Conservation (phyloP, 2,329 filamentous ascomycete genomes). For the Atkinsonella hypoxylon region DNA sequence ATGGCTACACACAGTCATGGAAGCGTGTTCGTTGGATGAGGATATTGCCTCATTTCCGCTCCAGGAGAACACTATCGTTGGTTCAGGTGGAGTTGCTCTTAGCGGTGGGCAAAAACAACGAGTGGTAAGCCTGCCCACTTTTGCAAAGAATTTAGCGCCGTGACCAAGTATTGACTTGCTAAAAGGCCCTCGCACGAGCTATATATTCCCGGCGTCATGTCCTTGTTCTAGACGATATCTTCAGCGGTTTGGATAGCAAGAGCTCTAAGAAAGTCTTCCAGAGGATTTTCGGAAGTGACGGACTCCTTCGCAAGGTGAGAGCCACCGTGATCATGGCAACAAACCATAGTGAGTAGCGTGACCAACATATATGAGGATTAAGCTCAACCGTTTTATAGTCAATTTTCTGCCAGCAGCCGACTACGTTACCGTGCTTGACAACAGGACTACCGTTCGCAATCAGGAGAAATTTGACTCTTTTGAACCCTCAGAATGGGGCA, state of each 20-base stretch:
- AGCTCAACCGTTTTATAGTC: constrained; percentile 7
- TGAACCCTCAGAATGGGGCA: constrained; percentile 9
- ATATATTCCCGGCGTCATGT: constrained; percentile 28
- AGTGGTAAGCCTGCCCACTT: constrained; percentile 18
- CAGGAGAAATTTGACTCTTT: constrained; percentile 14
- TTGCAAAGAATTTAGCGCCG: neutral
- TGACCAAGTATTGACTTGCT: constrained; percentile 25
- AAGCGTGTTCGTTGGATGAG: constrained; percentile 22
- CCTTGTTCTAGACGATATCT: constrained; percentile 33
- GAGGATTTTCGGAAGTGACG: constrained; percentile 26
- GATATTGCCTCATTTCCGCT: constrained; percentile 21
- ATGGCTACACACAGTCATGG: constrained; percentile 19
- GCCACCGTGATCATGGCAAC: constrained; percentile 32
- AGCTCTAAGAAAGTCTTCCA: constrained; percentile 31
- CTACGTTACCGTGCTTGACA: constrained; percentile 14
- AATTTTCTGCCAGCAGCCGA: constrained; percentile 15
- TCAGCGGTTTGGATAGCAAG: constrained; percentile 31
- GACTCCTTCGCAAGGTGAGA: constrained; percentile 25
- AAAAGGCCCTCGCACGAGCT: constrained; percentile 18
- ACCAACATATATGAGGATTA: no score
- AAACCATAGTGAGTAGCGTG: constrained; percentile 15
- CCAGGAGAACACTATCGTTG: constrained; percentile 24
- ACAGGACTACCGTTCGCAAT: constrained; percentile 12
- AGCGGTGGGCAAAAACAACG: constrained; percentile 33
- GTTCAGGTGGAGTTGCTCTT: constrained; percentile 28